Evolutionary conservation across 768 basidiomycete species (phyloP), one percentile per base, ranked within the genome.

Genomic region (Cystobasidium ongulense): DNA sequence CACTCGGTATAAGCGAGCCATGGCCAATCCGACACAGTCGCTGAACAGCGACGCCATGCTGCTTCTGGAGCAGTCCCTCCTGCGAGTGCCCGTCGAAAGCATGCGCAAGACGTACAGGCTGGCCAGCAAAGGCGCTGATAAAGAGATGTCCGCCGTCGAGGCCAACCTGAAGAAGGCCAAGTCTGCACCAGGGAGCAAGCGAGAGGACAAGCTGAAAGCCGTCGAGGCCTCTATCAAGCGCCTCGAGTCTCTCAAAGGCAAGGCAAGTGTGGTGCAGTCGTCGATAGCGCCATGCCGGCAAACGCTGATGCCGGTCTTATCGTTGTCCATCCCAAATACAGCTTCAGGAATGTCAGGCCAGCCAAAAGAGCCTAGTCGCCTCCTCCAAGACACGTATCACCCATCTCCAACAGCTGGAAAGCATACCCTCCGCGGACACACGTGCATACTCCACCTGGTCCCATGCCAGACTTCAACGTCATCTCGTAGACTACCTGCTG

Each of bases 401-500:
- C 0, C 67, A 88, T 84, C 82, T 88, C 64, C 81, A 82, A 0
- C 85, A 86, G 27, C 80, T 88, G 50, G 83, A 75, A 15, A 41
- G 39, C 1, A 79, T 89, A 72, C 84, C 85, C 67, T 82, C 80
- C 72, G 79, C 85, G 3, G 85, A 81, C 63, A 83, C 84, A 63
- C 83, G 86, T 1, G 87, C 88, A 63, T 90, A 88, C 81, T 83
- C 84, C 25, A 84, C 87, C 36, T 95, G 91, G 91, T 87, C 89
- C 8, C 88, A 90, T 78, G 87, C 84, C 53, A 84, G 92, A 63
- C 82, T 97, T 15, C 89, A 92, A 79, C 83, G 93, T 75, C 95
- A 92, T 88, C 84, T 97, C 38, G 89, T 95, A 1, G 96, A 99
- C 80, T 95, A 95, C 89, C 86, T 89, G 39, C 83, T 98, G 57